Percentiles rank a stretch among this genome's conserved stretches.
Conservation (phyloP, 1,284 basidiomycete genomes). For the Athelia psychrophila region DNA sequence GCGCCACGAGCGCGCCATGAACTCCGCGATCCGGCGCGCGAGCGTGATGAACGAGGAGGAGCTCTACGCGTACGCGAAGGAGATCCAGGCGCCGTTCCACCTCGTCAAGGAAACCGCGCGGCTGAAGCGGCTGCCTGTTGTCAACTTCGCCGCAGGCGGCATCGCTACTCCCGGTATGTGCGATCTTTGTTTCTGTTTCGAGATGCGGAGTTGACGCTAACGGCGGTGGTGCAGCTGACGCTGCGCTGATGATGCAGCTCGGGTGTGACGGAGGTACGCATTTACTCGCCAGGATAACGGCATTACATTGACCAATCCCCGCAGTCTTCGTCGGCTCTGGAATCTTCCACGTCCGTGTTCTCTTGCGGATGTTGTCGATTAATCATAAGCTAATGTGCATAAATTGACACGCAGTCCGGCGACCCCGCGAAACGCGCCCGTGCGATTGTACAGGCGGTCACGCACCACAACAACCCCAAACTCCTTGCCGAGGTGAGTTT, state of each 20-base stretch:
- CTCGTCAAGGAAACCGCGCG: constrained; percentile 95
- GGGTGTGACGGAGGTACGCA: constrained; percentile 92
- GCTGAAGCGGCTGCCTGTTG: constrained; percentile 91
- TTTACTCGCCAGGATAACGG: constrained; percentile 5
- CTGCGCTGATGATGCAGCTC: constrained; percentile 99
- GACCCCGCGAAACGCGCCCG: constrained; percentile 93
- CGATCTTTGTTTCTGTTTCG: constrained; percentile 1
- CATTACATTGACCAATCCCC: constrained; percentile 6
- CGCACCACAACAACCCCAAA: constrained; percentile 94
- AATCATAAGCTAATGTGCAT: constrained; percentile 3
- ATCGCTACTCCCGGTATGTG: constrained; percentile 88
- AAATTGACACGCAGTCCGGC: constrained; percentile 62
- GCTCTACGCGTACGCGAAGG: constrained; percentile 92
- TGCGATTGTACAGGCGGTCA: constrained; percentile 98
- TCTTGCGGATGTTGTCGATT: constrained; percentile 2
- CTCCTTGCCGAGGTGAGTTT: constrained; percentile 68
- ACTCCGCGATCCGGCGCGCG: constrained; percentile 83
- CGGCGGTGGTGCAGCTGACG: constrained; percentile 66
- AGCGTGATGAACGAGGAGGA: constrained; percentile 93
- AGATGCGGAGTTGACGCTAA: neutral
- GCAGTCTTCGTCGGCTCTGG: constrained; percentile 92
- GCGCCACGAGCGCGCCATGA: constrained; percentile 77
- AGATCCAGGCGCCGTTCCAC: constrained; percentile 95
- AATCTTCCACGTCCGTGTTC: constrained; percentile 80
- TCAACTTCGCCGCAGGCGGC: constrained; percentile 95